Conservation (phyloP, 805 yeast genomes). For the Yamadazyma kitorensis region DNA sequence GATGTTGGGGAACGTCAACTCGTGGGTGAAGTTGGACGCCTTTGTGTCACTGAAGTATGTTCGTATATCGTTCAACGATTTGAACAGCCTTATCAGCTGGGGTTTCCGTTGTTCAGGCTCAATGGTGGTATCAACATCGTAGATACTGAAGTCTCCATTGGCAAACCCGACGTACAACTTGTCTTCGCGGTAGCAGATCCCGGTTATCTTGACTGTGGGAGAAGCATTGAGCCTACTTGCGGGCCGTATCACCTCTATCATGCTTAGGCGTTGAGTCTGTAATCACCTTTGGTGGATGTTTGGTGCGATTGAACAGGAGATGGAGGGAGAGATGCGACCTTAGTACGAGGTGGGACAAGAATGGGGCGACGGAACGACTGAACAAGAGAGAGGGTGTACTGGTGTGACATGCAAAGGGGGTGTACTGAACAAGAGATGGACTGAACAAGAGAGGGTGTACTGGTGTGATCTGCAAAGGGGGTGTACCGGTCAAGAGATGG, state of each 20-base stretch:
- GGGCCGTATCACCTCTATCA: slow-evolving; percentile 39
- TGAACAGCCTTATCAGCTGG: slow-evolving; percentile 17
- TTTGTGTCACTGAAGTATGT: slow-evolving; percentile 11
- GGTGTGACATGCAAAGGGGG: too few relatives aligned
- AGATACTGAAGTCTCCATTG: slow-evolving; percentile 34
- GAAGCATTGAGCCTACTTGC: slow-evolving; percentile 31
- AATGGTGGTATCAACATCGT: slow-evolving; percentile 15
- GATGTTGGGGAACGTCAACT: slow-evolving; percentile 17
- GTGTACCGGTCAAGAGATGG: too few relatives aligned
- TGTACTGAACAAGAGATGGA: too few relatives aligned
- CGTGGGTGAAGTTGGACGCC: slow-evolving; percentile 15
- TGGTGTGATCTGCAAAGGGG: too few relatives aligned
- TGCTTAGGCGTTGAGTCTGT: too few relatives aligned
- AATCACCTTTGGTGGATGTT: too few relatives aligned
- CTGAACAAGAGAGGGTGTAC: too few relatives aligned
- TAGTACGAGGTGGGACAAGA: too few relatives aligned
- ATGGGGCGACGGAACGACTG: too few relatives aligned
- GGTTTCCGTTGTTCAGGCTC: slow-evolving; percentile 11
- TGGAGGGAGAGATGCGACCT: too few relatives aligned
- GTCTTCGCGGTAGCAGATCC: slow-evolving; percentile 18
- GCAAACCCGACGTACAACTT: slow-evolving; percentile 29
- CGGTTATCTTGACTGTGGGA: slow-evolving; percentile 18
- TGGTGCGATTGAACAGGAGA: too few relatives aligned
- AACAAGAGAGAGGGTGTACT: too few relatives aligned
- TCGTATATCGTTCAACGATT: slow-evolving; percentile 24